These are phyloP conservation scores for Kitagawia praeruptora DNA, from an alignment of 129 eudicot genomes.

Conservation along the genomic window DNA sequence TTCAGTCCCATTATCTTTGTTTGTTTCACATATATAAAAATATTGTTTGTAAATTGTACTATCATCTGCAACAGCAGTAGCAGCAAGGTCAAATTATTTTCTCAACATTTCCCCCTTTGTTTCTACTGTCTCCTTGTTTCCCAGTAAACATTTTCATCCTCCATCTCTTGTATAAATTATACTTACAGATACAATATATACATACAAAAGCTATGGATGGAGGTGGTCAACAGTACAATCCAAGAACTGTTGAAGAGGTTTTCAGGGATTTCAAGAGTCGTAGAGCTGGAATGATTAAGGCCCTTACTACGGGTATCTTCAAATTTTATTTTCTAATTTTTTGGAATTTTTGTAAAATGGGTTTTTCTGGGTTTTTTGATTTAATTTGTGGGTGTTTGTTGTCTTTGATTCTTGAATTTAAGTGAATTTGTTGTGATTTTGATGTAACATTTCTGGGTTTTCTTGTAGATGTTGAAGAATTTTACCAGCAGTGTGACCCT, in stretches of 20 bases:
- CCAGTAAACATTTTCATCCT: background rate
- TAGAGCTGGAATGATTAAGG: slow-evolving; percentile 59
- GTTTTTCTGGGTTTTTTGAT: background rate
- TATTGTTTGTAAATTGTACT: background rate
- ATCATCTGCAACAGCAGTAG: background rate
- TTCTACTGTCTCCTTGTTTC: background rate
- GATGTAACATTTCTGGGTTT: background rate
- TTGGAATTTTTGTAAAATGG: background rate
- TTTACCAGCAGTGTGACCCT: slow-evolving; percentile 12
- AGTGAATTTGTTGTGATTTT: background rate
- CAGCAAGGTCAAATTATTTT: background rate
- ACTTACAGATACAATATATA: background rate
- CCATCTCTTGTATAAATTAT: background rate
- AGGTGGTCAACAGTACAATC: slow-evolving; percentile 49
- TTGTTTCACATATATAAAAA: too few relatives aligned
- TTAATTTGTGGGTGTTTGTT: background rate
- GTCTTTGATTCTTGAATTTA: background rate
- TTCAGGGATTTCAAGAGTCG: slow-evolving; percentile 78
- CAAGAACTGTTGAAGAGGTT: slow-evolving; percentile 71
- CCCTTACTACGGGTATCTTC: slow-evolving; percentile 60
- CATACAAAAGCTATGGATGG: background rate
- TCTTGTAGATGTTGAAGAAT: slow-evolving; percentile 6
- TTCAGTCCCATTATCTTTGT: background rate
- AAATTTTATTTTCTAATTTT: background rate
- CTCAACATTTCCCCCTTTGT: background rate